phyloP scores from a whole-genome alignment of 768 basidiomycete genomes.

The Cystobasidium onofrii region DNA sequence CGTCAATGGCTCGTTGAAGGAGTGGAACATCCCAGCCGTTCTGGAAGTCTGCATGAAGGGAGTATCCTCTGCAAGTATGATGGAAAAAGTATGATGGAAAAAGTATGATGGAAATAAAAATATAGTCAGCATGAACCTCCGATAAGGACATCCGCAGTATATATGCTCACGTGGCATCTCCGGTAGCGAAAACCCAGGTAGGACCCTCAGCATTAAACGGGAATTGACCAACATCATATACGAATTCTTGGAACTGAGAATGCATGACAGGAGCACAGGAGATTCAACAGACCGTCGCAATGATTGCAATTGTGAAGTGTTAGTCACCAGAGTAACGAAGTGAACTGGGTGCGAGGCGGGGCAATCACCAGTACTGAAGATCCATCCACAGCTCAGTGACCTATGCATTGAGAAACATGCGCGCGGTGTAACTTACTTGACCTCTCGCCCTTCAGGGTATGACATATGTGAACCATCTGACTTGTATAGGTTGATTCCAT shows the following conservation, averaged over 20 bases:
- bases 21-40: conserved; percentile 59
- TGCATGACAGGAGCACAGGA: not conserved
- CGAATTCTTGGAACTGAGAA: conserved; percentile 11
- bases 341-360: conserved; percentile 31
- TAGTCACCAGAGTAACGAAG: conserved; percentile 25
- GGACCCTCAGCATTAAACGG: conserved; percentile 49
- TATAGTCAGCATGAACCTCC: too few species aligned
- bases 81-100: conserved; percentile 35
- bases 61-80: not conserved
- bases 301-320: too few species aligned
- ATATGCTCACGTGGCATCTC: conserved; percentile 50
- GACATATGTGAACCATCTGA: conserved; percentile 47
- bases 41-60: conserved; percentile 52
- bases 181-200: conserved; percentile 52
- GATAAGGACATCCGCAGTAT: conserved; percentile 56
- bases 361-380: conserved; percentile 30
- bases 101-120: too few species aligned
- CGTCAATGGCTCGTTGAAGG: conserved; percentile 54
- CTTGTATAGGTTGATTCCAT: conserved; percentile 46
- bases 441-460: conserved; percentile 34
- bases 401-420: too few species aligned
- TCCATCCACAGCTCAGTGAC: conserved; percentile 14
- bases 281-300: too few species aligned
- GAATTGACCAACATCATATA: conserved; percentile 39
- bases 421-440: conserved; percentile 26